phyloP scores from a whole-genome alignment of 2,329 filamentous ascomycete genomes.

The Diaporthe capsici region DNA sequence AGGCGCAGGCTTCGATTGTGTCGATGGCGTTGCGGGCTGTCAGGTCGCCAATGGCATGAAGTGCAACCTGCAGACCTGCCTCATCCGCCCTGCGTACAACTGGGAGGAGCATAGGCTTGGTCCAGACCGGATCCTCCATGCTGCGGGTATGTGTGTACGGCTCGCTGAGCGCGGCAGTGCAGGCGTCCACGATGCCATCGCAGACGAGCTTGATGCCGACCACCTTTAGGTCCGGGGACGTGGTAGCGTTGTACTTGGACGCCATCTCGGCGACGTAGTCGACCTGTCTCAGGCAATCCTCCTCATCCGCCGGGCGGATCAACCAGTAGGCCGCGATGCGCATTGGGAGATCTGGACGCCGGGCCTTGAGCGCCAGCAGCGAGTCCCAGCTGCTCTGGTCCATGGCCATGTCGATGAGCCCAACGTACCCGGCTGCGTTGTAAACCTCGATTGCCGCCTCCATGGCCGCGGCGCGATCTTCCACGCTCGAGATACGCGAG shows the following conservation, averaged over 20 bases:
- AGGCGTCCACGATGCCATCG: constrained; percentile 76
- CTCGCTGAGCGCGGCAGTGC: constrained; percentile 72
- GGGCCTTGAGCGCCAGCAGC: constrained; percentile 56
- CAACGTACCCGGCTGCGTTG: constrained; percentile 65
- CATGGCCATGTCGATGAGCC: constrained; percentile 72
- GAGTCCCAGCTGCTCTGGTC: constrained; percentile 69
- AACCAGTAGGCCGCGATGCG: constrained; percentile 71
- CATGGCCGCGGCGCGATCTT: constrained; percentile 63
- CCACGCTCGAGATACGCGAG: constrained; percentile 60
- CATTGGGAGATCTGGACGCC: constrained; percentile 56
- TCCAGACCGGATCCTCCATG: constrained; percentile 68
- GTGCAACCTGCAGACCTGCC: constrained; percentile 70
- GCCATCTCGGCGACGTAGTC: constrained; percentile 64
- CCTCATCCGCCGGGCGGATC: constrained; percentile 61
- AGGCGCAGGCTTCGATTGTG: constrained; percentile 60
- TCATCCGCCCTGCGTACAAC: constrained; percentile 68
- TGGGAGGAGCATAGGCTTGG: constrained; percentile 62
- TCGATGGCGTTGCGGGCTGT: constrained; percentile 72
- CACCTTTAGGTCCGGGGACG: constrained; percentile 64
- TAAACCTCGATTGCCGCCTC: constrained; percentile 63
- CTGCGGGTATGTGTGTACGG: constrained; percentile 67
- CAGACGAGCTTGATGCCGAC: constrained; percentile 76
- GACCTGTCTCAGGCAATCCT: constrained; percentile 63
- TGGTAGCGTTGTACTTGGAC: constrained; percentile 58
- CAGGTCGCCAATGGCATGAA: constrained; percentile 76